Evolutionary conservation across 306 rosid species (phyloP), one percentile per base, ranked within the genome.

Genomic region (Lathyrus aphaca): DNA sequence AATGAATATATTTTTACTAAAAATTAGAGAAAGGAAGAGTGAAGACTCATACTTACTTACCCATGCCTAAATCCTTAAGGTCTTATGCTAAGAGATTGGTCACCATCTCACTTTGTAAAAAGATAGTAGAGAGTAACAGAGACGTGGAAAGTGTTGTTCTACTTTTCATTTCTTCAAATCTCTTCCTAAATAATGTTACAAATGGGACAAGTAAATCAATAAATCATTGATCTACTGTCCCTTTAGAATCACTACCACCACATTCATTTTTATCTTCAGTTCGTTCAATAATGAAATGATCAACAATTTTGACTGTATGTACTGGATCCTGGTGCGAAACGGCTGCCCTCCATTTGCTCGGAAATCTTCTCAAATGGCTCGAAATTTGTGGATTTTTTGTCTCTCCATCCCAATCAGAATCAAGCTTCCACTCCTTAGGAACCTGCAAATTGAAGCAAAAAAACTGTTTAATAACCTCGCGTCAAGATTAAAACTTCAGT

Each of bases 281-380:
- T 72, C 68, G 82, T 65, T 48, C 74, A 68, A 89, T 88, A 58
- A 87, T 83, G 48, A 95, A 91, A 45, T 85, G 95, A 68, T 95
- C 97, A 37, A 95, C 96, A 74, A 95, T 80, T 81, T 86, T 95
- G 72, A 95, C 99, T 0, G 96, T 80, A 15, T 86, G 83, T 19
- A 91, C 68, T 10, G 99, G 97, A 69, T 91, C 97, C 67, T 81
- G 97, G 60, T 80, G 81, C 27, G 89, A 2, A 39, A 69, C 27
- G 44, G 83, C 83, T 19, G 97, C 96, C 70, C 71, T 79, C 86
- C 86, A 82, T 82, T 82, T 79, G 73, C 86, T 82, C 3, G 86
- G 86, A 79, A 71, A 76, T 12, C 39, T 55, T 75, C 83, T 82
- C 76, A 55, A 66, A 82, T 82, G 74, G 77, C 63, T 75, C 66